Evolutionary conservation across 2,329 filamentous ascomycete genomes (phyloP), one percentile per base, ranked within the genome.

Genomic region (Penicillium sp.): DNA sequence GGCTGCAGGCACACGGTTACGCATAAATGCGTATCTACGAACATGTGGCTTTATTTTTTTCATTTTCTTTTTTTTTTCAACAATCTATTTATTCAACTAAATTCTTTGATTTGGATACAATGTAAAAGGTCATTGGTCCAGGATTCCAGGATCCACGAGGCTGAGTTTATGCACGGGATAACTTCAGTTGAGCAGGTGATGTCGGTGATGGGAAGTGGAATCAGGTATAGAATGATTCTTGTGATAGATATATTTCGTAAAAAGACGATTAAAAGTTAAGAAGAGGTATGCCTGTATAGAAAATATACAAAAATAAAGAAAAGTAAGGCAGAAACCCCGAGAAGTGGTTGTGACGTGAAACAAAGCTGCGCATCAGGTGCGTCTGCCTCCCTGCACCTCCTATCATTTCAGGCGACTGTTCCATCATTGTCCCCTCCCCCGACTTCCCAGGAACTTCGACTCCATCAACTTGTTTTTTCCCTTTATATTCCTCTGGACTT

Each of bases 1-100:
- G 93, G 92, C 76, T 97, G 64, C 78, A 75, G 61, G 78, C 78
- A 24, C 81, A 87, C 71, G 81, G 80, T 2, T 89, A 89, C 74
- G 74, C 73, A 66, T 77, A 47, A 38, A 16, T 20, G 29, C 16
- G 16, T 9, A n/a, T 43, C 31, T 35, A 20, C 13, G 13, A 20
- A 24, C 20, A 14, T 43, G 22, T 31, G 13, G 26, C 31, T 46
- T 39, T 24, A 9, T n/a, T 20, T 16, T 9, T 10, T 20, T 29
- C 24, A n/a, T 26, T 26, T 26, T 26, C 24, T 26, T 26, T 26
- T 26, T 8, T 26, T 18, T 32, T n/a, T 4, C 18, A 22, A 11
- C 22, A 50, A 42, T 29, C 16, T 10, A 29, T 20, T 42, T 42
- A 16, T 44, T 44, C 16, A 40, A 26, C 5, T 14, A 5, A 24